Evolutionary conservation across 768 basidiomycete species (phyloP), one percentile per base, ranked within the genome.

Genomic region (Mycena galericulata): DNA sequence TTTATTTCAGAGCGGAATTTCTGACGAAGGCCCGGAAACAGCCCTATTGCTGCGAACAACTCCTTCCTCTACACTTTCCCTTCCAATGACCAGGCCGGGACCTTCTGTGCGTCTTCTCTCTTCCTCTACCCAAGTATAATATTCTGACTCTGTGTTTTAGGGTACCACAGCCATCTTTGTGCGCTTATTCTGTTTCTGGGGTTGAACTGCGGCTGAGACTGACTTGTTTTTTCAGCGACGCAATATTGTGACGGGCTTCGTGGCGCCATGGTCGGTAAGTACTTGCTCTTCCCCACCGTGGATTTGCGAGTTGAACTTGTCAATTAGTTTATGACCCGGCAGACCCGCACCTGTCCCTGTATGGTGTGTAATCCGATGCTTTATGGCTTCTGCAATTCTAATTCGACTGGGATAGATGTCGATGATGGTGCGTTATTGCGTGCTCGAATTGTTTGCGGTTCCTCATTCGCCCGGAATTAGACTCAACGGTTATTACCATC

Each of bases 41-140:
- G n/a, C 41, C 79, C 79, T 11, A 73, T 80, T 30, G 70, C 76
- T 7, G 71, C 79, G 20, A 51, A 66, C 2, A 41, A 79, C 59
- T 70, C 71, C 7, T 80, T 78, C 72, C 41, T 76, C 29, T 78
- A 81, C 70, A 38, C 69, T 4, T 76, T 81, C 63, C 56, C 62
- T 9, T 49, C 54, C 2, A 45, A 34, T 12, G 17, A 60, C 17
- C 68, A 64, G 12, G 46, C 54, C 20, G 63, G 65, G 1, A 65
- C 63, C 3, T 65, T 60, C 14, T 59, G 65, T 36, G 34, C 6
- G 34, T 36, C 34, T 7, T 7, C 14, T 36, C 14, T 14, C 34
- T 36, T 36, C 6, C 34, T 14, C 6, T 36, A 7, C 14, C 34
- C 34, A 14, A 7, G 34, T 36, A 6, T 36, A 36, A 36, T n/a